Percentiles rank a stretch among this genome's conserved stretches.
phyloP scores from a whole-genome alignment of 2,329 filamentous ascomycete genomes.

The Xylaria sp. region DNA sequence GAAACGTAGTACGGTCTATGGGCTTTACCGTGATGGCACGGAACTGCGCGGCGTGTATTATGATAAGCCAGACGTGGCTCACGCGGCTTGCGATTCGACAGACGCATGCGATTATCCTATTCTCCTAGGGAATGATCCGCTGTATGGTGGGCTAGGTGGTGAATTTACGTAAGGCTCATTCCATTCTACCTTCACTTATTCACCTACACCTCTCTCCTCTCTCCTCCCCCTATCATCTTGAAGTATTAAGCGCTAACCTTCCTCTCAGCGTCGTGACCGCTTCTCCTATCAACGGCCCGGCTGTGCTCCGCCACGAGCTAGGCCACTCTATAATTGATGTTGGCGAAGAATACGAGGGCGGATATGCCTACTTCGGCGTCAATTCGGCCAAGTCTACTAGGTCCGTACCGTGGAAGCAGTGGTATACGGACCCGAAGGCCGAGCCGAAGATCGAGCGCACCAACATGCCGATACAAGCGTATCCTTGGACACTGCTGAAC shows the following conservation, averaged over 20 bases:
- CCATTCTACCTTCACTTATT: neutral
- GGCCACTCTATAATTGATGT: constrained; percentile 50
- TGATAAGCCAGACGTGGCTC: constrained; percentile 48
- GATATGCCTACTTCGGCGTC: constrained; percentile 45
- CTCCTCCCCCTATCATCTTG: too few species aligned
- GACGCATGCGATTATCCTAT: constrained; percentile 50
- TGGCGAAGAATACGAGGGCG: constrained; percentile 50
- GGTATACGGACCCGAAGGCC: constrained; percentile 45
- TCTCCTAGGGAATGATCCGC: constrained; percentile 48
- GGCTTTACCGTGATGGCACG: constrained; percentile 49
- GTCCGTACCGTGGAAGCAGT: constrained; percentile 46
- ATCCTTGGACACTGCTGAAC: constrained; percentile 50
- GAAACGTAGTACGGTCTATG: constrained; percentile 48
- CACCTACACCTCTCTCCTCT: neutral
- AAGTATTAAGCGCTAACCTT: neutral
- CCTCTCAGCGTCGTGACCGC: constrained; percentile 44
- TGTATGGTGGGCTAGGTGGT: constrained; percentile 49
- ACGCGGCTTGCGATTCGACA: constrained; percentile 48
- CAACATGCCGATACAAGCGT: constrained; percentile 50
- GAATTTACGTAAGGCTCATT: constrained; percentile 45
- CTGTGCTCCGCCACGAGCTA: constrained; percentile 48
- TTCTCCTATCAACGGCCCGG: constrained; percentile 46
- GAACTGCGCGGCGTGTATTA: constrained; percentile 50
- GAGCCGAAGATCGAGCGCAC: constrained; percentile 47
- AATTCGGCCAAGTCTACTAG: constrained; percentile 42